phyloP scores from a whole-genome alignment of 768 basidiomycete genomes.

The Agaricus sinodeliciosus region DNA sequence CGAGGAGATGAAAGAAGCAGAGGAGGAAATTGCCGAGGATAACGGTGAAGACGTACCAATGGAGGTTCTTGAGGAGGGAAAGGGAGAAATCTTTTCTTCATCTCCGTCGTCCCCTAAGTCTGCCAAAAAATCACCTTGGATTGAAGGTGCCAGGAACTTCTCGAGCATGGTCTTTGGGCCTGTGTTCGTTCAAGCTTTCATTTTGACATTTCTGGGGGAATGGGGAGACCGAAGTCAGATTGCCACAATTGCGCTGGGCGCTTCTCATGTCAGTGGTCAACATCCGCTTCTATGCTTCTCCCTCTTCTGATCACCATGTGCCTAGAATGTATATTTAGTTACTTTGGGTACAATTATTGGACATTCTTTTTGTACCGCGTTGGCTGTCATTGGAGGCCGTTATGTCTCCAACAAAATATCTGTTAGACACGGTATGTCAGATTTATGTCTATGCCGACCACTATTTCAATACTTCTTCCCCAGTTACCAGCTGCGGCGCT shows the following conservation, averaged over 20 bases:
- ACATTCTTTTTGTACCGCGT: constrained; percentile 78
- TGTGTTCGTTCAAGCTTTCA: constrained; percentile 91
- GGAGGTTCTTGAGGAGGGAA: constrained; percentile 72
- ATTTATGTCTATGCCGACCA: constrained; percentile 4
- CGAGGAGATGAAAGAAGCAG: constrained; percentile 95
- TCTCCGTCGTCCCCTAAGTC: constrained; percentile 14
- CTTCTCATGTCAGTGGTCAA: constrained; percentile 71
- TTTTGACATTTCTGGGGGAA: constrained; percentile 96
- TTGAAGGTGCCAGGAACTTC: constrained; percentile 75
- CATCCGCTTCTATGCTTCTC: neutral
- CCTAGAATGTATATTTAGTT: constrained; percentile 87
- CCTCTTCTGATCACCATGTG: neutral
- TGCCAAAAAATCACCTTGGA: constrained; percentile 17
- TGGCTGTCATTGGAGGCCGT: constrained; percentile 91
- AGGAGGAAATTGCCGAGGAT: constrained; percentile 89
- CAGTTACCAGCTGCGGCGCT: constrained; percentile 85
- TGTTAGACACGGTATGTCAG: constrained; percentile 79
- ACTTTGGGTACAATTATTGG: constrained; percentile 87
- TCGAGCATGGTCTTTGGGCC: constrained; percentile 81
- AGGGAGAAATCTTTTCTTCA: constrained; percentile 13
- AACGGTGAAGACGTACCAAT: constrained; percentile 56
- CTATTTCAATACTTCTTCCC: neutral
- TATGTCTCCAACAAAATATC: constrained; percentile 93
- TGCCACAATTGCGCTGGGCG: constrained; percentile 92
- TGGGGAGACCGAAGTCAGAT: constrained; percentile 99